Conservation (phyloP, 805 yeast species). For the Candida ascalaphidarum region DNA sequence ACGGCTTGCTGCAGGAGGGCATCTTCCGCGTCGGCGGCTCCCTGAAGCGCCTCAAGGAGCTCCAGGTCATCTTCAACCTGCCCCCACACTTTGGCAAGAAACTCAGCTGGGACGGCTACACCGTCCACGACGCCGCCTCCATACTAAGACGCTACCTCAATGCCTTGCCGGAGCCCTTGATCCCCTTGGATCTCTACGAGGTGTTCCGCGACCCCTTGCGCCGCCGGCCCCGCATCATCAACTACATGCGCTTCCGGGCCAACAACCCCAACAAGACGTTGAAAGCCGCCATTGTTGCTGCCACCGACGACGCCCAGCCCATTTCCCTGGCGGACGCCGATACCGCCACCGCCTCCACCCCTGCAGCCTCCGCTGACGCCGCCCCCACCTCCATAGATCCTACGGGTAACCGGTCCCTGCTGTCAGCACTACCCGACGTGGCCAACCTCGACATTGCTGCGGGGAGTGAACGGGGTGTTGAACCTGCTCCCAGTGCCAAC, state of each 20-base stretch:
- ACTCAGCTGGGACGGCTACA: slow-evolving; percentile 85
- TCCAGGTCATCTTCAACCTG: slow-evolving; percentile 74
- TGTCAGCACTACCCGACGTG: too few species aligned
- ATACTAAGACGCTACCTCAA: slow-evolving; percentile 78
- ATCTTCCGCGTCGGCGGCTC: slow-evolving; percentile 92
- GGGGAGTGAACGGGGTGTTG: too few species aligned
- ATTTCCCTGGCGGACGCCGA: slow-evolving; percentile 25
- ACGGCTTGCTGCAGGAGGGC: slow-evolving; percentile 78
- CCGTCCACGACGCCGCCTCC: slow-evolving; percentile 95
- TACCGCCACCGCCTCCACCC: slow-evolving; percentile 11
- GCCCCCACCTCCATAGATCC: too few species aligned
- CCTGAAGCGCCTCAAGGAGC: slow-evolving; percentile 74
- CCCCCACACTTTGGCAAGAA: slow-evolving; percentile 89
- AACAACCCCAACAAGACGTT: slow-evolving; percentile 22
- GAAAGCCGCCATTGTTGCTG: slow-evolving; percentile 3
- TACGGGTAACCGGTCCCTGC: too few species aligned
- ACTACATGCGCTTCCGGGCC: slow-evolving; percentile 55
- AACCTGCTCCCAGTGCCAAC: too few species aligned
- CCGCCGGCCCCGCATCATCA: slow-evolving; percentile 53
- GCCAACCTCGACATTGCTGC: too few species aligned
- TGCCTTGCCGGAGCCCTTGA: slow-evolving; percentile 84
- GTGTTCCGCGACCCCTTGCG: slow-evolving; percentile 70
- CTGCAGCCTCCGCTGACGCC: too few species aligned
- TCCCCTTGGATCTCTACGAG: slow-evolving; percentile 72
- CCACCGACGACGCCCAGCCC: slow-evolving; percentile 10